Percentiles rank a stretch among this genome's conserved stretches.
These are phyloP conservation scores for Triticum turgidum DNA, from an alignment of 176 grass and related monocot genomes.

Conservation along the genomic window DNA sequence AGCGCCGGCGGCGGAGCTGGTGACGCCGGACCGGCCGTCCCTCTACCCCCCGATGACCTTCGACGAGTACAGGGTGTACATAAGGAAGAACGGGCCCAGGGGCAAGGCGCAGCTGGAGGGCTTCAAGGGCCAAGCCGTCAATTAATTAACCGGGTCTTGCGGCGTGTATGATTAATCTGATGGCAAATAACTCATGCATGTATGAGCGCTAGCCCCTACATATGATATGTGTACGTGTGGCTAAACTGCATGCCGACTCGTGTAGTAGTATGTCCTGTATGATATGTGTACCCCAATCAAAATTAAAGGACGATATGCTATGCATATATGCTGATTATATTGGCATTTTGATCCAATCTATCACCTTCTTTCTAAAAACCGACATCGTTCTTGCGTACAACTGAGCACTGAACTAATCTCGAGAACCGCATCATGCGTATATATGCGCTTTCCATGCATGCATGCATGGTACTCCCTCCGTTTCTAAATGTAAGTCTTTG, in stretches of 20 bases:
- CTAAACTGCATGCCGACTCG: background rate
- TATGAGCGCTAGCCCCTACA: background rate
- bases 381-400: background rate
- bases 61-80: constrained; percentile 58
- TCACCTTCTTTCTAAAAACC: no score
- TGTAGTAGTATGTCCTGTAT: background rate
- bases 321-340: background rate
- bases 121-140: constrained; percentile 39
- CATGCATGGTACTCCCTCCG: background rate
- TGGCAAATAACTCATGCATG: constrained; percentile 33
- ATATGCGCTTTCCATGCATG: background rate
- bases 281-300: background rate
- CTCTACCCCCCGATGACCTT: constrained; percentile 82
- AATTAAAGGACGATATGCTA: background rate
- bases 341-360: background rate
- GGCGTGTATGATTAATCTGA: constrained; percentile 3
- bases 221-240: background rate
- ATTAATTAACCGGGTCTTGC: background rate
- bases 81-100: constrained; percentile 62
- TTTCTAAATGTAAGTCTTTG: no score
- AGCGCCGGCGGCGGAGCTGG: constrained; percentile 48
- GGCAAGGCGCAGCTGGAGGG: constrained; percentile 75
- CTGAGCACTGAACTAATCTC: background rate
- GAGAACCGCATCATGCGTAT: background rate
- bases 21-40: constrained; percentile 43